Evolutionary conservation across 352 stramenopile genomes (phyloP), one percentile per base, ranked within the genome.

Genomic region (Phytopythium ostracodes): DNA sequence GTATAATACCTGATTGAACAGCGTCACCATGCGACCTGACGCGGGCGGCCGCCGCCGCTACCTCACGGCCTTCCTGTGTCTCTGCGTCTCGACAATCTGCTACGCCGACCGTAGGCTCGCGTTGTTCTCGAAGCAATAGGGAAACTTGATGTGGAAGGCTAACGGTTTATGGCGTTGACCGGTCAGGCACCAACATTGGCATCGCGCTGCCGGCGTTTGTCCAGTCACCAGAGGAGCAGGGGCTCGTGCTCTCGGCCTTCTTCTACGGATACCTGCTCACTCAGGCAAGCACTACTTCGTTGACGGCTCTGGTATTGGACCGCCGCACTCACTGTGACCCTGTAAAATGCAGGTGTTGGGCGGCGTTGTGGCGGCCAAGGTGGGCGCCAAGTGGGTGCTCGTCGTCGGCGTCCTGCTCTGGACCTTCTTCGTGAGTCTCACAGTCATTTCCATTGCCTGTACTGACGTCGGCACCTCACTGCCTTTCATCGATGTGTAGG

Each of bases 221-320:
- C 17, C 68, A 73, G 47, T 77, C 79, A 67, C 91, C 89, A 56
- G 76, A 77, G 22, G 76, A 90, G 52, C 87, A 96, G 59, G 85
- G 87, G 0, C 77, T 90, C 61, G 73, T 96, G 47, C 73, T 96
- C 35, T 87, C 84, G 22, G 79, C 84, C 20, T 96, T 96, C 67
- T 96, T 92, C 70, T 96, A 92, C 49, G 87, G 87, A 38, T 96
- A 96, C 67, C 79, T 96, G 72, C 72, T 76, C 63, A 96, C 87
- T 4, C 87, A 96, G 75, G 83, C 60, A 47, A 25, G 20, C 31
- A 46, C 31, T 25, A 15, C 14, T 10, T 10, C 10, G 1, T 12
- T 38, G 29, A 7, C 33, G 9, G 7, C 33, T 10, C 3, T 38
- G 6, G 33, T 15, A 14, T 38, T 2, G 14, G 10, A 38, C 6